Evolutionary conservation across 202 grass and related monocot species (phyloP).

Genomic region (Brachypodium distachyon): DNA sequence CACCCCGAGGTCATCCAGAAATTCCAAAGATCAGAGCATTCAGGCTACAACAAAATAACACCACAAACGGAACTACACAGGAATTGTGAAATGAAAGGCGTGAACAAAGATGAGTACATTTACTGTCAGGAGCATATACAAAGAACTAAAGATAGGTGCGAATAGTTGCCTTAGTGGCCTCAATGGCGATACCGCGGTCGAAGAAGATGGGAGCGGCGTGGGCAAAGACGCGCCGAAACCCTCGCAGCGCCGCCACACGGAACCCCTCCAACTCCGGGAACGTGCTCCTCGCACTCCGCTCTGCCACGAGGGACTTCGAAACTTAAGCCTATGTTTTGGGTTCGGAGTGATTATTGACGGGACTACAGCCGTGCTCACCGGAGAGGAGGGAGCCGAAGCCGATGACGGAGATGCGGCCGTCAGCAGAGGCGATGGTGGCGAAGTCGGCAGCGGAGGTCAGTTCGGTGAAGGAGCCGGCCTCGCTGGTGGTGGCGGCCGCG

Average conservation of each 20-base stretch:
- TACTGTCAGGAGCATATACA: neutral
- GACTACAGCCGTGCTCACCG: constrained; percentile 16
- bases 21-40: neutral
- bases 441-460: constrained; percentile 39
- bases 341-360: neutral
- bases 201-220: constrained; percentile 78
- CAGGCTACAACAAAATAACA: neutral
- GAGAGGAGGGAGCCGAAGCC: constrained; percentile 97
- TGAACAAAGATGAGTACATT: neutral
- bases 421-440: constrained; percentile 26
- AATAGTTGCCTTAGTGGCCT: constrained; percentile 50
- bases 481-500: neutral
- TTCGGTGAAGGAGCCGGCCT: constrained; percentile 10
- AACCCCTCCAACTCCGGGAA: constrained; percentile 82
- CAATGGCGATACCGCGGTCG: constrained; percentile 67
- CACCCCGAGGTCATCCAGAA: neutral
- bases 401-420: constrained; percentile 53
- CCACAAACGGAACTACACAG: neutral
- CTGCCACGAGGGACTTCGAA: constrained; percentile 18
- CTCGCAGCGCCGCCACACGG: constrained; percentile 46
- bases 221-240: constrained; percentile 73
- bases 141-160: neutral
- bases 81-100: neutral
- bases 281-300: constrained; percentile 89
- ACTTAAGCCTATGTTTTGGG: neutral